Base-by-base conservation (phyloP, 2,329 filamentous ascomycete species). In the Apiospora malaysiana region DNA sequence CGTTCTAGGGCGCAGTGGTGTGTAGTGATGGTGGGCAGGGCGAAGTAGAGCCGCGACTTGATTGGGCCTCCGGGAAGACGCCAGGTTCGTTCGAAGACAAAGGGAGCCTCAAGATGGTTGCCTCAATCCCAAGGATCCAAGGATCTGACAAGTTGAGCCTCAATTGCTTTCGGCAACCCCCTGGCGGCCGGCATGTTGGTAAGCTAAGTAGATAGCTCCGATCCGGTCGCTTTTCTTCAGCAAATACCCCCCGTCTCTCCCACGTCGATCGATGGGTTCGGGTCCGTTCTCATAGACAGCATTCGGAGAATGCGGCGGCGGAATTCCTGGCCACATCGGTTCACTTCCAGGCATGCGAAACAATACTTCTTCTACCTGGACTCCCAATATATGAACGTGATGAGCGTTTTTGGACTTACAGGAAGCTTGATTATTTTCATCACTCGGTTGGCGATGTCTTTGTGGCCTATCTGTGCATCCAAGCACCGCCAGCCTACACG, bases 71-170 rank as follows among this genome's bases (percentile, higher is more conserved):
- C 23, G 23, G 37, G n/a, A 42, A 51, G 18, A 9, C 42, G 46
- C 37, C 25, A 56, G 69, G 69, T 70, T 59, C n/a, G 66, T 25
- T 70, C 40, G 23, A 65, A 46, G 46, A 37, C 40, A 51, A 49
- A 43, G 43, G 45, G 25, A 46, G 40, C 25, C 65, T 32, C n/a
- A 12, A n/a, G 65, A 67, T 67, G 40, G 65, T 67, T 67, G 65
- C 65, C 65, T 67, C 45, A 67, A 18, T 18, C 65, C 65, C n/a
- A 27, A 46, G 65, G 42, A n/a, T 32, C 27, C 56, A 4, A 40
- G 56, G 56, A 63, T 40, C 56, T 63, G 56, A 40, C 56, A 37
- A 32, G 18, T 40, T 63, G 27, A 40, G 32, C 56, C 56, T 63
- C 56, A 23, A 63, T 63, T 63, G 18, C 56, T 63, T 37, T 40